These are phyloP conservation scores for Astragalus glycyphyllos DNA, from an alignment of 306 rosid genomes.

Conservation along the genomic window DNA sequence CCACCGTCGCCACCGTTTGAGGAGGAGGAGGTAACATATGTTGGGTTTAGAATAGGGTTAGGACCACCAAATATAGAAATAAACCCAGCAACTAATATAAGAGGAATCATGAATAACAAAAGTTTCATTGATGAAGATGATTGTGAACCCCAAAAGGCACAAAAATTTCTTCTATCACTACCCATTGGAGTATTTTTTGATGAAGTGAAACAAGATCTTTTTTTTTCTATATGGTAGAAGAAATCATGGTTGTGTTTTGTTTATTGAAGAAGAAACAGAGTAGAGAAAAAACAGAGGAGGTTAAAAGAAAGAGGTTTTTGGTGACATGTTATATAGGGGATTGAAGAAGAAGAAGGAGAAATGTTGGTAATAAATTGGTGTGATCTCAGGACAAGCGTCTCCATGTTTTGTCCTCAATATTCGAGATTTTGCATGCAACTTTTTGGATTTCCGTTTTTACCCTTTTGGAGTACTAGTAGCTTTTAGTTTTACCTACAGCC, in stretches of 20 bases:
- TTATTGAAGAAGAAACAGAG: background rate
- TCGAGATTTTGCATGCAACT: constrained; percentile 70
- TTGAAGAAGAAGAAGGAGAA: constrained; percentile 17
- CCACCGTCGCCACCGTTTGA: background rate
- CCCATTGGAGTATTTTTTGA: constrained; percentile 26
- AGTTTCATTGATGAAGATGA: constrained; percentile 51
- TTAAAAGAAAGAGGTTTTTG: constrained; percentile 39
- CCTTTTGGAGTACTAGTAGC: constrained; percentile 29
- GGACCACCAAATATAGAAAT: constrained; percentile 60
- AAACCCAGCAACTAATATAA: constrained; percentile 60
- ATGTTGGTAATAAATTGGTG: constrained; percentile 65
- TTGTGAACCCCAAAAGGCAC: constrained; percentile 40
- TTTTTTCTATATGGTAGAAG: constrained; percentile 1
- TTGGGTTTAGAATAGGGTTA: constrained; percentile 26
- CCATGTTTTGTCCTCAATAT: constrained; percentile 44
- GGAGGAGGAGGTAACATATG: constrained; percentile 37
- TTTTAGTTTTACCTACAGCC: background rate
- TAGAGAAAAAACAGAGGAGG: constrained; percentile 4
- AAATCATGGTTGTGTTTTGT: constrained; percentile 35
- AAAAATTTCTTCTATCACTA: background rate
- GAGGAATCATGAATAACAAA: constrained; percentile 58
- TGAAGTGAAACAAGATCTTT: too few species aligned
- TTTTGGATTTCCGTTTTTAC: constrained; percentile 55
- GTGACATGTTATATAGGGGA: constrained; percentile 8
- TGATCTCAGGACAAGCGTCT: constrained; percentile 64